Base-by-base conservation (phyloP, 148 eudicot genomes). In the Camellia sinensis region DNA sequence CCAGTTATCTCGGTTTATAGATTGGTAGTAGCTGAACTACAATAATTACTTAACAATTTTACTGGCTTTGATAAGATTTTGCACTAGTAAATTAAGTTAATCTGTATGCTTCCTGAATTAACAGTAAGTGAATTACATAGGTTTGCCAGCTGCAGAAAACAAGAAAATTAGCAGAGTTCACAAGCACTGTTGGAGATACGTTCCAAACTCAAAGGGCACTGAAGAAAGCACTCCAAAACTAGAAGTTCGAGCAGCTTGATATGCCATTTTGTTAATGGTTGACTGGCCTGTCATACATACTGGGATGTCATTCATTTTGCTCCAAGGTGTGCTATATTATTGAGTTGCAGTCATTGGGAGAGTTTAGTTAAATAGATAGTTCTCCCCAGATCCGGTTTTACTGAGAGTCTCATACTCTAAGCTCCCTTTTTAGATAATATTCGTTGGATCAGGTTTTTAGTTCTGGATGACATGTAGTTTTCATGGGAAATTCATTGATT, bases 151-250 rank as follows among this genome's bases (percentile, higher is more conserved):
- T 84, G 52, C 84, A 64, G 85, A 85, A 73, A 88, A 93, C 45
- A 93, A 91, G 88, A 93, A 90, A 82, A 93, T 93, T 10, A 91
- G 97, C 29, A 92, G 97, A 46, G 97, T 93, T 75, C 91, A 93
- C 83, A 93, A 93, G 85, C 91, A 94, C 29, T 91, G 97, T 80
- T 93, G 97, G 94, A 87, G 74, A 77, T 93, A 90, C 81, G 79
- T 93, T 69, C 79, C 83, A 19, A 72, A 81, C 76, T 84, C 80
- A 5, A 79, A 77, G 59, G 85, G 81, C 82, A 75, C 40, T 44
- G 84, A 81, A 71, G 81, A 84, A 78, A 67, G 78, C 59, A 69
- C 83, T 67, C 78, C 87, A 14, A 76, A 85, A 67, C 86, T 82
- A 2, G 88, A 89, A 68, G 79, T 81, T 73, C 86, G 85, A 74